Evolutionary conservation across 1,139 yeast species (phyloP).

Genomic region (Zygoascus meyerae): DNA sequence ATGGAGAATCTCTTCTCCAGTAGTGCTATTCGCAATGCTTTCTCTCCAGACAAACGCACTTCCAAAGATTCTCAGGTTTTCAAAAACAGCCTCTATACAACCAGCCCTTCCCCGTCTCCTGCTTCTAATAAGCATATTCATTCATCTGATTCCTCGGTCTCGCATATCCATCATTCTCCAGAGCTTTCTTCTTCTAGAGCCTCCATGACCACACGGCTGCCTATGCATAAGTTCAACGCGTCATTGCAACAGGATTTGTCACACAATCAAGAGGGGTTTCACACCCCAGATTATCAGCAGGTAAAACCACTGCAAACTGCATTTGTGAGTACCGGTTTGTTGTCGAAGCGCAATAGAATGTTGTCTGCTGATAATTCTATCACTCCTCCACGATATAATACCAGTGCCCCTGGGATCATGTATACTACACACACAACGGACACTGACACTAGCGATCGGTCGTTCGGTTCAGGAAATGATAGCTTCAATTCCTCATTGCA

Average conservation of each 20-base stretch:
- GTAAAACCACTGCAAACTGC: constrained; percentile 86
- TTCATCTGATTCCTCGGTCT: not conserved
- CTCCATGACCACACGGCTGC: constrained; percentile 7
- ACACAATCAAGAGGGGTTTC: constrained; percentile 22
- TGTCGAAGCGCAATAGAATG: constrained; percentile 58
- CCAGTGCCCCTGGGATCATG: constrained; percentile 5
- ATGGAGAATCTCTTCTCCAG: constrained; percentile 16
- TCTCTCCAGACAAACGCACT: constrained; percentile 3
- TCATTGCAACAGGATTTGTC: constrained; percentile 20
- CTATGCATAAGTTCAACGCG: constrained; percentile 17
- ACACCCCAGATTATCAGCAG: constrained; percentile 53
- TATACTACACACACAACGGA: not conserved
- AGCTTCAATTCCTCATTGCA: not conserved
- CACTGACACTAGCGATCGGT: constrained; percentile 1
- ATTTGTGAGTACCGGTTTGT: constrained; percentile 67
- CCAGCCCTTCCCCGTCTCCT: constrained; percentile 9
- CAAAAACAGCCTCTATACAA: not conserved
- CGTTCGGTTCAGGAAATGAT: constrained; percentile 7
- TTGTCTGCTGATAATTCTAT: constrained; percentile 1
- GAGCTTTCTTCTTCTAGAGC: not conserved
- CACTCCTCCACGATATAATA: constrained; percentile 8
- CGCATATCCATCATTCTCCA: not conserved
- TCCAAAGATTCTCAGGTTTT: constrained; percentile 4
- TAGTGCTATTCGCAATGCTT: constrained; percentile 7
- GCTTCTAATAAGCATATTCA: constrained; percentile 5